Evolutionary conservation across 1,284 basidiomycete species (phyloP), one percentile per base, ranked within the genome.

Genomic region (Marasmius fiardii): DNA sequence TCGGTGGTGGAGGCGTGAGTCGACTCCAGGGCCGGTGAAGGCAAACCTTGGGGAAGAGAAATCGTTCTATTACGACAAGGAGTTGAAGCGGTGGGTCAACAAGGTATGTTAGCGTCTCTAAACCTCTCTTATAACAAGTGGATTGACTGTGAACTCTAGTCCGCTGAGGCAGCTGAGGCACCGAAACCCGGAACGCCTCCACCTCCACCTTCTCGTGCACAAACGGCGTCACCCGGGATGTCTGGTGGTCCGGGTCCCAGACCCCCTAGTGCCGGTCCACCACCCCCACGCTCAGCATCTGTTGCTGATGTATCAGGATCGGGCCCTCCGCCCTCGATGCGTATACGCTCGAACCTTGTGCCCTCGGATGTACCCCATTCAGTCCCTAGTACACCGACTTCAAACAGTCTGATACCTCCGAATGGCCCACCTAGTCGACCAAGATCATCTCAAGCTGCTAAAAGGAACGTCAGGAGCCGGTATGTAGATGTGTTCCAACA

Each of bases 41-140:
- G 97, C 96, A 16, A 98, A 93, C 63, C 81, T 99, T 21, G 97
- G 97, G 18, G 93, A 99, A 65, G 87, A 96, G 67, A 93, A 82
- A 31, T 80, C 86, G 45, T 96, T 99, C 75, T 92, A 94, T 63
- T 99, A 92, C 69, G 97, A 99, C 71, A 88, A 91, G 64, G 94
- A 98, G 21, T 81, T 90, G 60, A 97, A 97, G 72, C 84, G 90
- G 59, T 99, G 97, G 97, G 88, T 99, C 20, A 95, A 98, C 71
- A 95, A 92, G 73, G 93, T 92, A 62, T 68, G 79, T 37, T 66
- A 11, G n/a, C 20, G 18, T 58, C 43, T 23, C 12, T 10, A 33
- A 14, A 43, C 26, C 26, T 58, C 51, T 23, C 60, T 51, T 33
- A 41, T 10, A 2, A 7, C 39, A 20, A 20, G 8, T 26, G n/a